Conservation (phyloP, 768 basidiomycete genomes). For the Boletus edulis region DNA sequence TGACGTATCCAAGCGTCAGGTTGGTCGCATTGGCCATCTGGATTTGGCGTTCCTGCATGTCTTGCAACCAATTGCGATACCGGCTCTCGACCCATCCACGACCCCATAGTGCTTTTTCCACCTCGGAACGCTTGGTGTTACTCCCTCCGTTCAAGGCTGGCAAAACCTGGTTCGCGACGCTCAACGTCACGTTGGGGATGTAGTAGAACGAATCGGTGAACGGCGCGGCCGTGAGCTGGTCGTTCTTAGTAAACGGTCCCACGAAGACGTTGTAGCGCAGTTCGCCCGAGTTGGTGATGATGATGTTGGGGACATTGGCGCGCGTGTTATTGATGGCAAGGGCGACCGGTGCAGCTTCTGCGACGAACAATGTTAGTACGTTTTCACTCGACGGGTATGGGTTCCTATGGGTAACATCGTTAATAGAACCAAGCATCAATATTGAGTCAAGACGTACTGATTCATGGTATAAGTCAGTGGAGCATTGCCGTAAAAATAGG, state of each 20-base stretch:
- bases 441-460: constrained; percentile 39
- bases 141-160: constrained; percentile 47
- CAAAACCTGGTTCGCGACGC: constrained; percentile 52
- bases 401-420: constrained; percentile 34
- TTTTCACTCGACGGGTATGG: constrained; percentile 63
- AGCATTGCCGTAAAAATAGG: constrained; percentile 62
- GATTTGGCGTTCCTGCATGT: constrained; percentile 42
- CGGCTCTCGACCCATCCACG: constrained; percentile 50
- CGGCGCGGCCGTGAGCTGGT: constrained; percentile 73
- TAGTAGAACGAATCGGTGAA: constrained; percentile 65
- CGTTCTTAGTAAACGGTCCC: constrained; percentile 76
- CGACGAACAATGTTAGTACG: constrained; percentile 56
- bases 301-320: constrained; percentile 55
- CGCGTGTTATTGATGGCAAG: constrained; percentile 65
- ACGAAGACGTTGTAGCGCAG: constrained; percentile 65
- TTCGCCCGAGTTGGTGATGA: constrained; percentile 63
- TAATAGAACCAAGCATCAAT: neutral
- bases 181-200: constrained; percentile 51
- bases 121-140: constrained; percentile 14
- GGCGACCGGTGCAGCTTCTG: constrained; percentile 51
- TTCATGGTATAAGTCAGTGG: constrained; percentile 73
- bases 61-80: constrained; percentile 56
- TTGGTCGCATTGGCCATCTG: constrained; percentile 40
- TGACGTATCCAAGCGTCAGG: constrained; percentile 74
- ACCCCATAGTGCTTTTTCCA: constrained; percentile 29